Percentiles rank a stretch among this genome's conserved stretches.
Evolutionary conservation across 495 filamentous ascomycete genomes (phyloP).

Genomic region (Neurospora sp.): DNA sequence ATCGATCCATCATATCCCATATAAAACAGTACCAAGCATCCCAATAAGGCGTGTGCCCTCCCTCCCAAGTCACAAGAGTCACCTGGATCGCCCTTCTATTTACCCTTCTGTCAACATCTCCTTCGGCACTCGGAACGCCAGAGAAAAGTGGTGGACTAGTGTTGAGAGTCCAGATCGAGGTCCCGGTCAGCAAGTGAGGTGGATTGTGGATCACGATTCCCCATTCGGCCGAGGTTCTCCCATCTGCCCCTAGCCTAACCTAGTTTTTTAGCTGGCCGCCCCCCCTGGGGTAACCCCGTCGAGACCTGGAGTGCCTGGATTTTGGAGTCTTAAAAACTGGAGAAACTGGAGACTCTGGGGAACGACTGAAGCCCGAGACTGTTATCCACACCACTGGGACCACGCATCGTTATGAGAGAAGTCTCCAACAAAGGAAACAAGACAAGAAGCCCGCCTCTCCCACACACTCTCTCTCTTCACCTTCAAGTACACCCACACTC

Average conservation of each 20-base stretch:
- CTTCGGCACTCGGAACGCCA: neutral
- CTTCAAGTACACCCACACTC: neutral
- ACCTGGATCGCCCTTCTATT: conserved; percentile 4
- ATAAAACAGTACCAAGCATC: neutral
- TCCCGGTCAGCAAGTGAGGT: neutral
- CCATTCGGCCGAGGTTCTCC: neutral
- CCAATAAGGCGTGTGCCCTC: neutral
- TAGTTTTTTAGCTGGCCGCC: neutral
- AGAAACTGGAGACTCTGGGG: neutral
- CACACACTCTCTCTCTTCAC: neutral
- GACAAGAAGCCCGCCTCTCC: neutral
- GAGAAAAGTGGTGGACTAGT: neutral
- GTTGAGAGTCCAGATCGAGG: neutral
- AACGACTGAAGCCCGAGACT: neutral
- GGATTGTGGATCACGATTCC: neutral
- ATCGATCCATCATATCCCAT: neutral
- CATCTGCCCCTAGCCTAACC: neutral
- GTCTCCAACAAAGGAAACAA: neutral
- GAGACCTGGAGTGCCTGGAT: neutral
- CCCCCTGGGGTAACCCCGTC: neutral
- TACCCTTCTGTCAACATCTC: neutral
- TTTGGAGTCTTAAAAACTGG: neutral
- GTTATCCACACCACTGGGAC: neutral
- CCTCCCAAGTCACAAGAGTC: conserved; percentile 1
- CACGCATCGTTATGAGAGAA: neutral